phyloP scores from a whole-genome alignment of 2,329 filamentous ascomycete genomes.

The Nannizzia gypsea region DNA sequence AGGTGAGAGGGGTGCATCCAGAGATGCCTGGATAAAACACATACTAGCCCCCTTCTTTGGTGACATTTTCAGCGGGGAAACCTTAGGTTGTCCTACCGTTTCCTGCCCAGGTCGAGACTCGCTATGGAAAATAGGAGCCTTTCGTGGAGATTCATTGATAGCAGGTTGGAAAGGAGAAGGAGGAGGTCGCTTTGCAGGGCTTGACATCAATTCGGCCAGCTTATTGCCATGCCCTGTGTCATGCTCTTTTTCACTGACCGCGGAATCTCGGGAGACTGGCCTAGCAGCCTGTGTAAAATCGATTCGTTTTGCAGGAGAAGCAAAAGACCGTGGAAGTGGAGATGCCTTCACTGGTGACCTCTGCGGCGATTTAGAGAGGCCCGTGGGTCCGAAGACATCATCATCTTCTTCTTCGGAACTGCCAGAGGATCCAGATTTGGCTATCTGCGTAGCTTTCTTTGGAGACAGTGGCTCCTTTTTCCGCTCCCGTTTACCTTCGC shows the following conservation, averaged over 20 bases:
- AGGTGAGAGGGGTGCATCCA: slow-evolving; percentile 25
- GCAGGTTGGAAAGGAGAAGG: slow-evolving; percentile 34
- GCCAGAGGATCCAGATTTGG: slow-evolving; percentile 29
- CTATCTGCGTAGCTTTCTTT: slow-evolving; percentile 38
- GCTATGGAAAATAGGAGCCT: slow-evolving; percentile 20
- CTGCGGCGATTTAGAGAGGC: slow-evolving; percentile 21
- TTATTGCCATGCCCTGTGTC: neutral
- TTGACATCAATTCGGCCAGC: slow-evolving; percentile 26
- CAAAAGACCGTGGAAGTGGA: slow-evolving; percentile 17
- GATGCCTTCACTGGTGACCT: slow-evolving; percentile 26
- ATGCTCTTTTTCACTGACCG: neutral
- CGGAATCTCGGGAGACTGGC: neutral
- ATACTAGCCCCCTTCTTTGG: slow-evolving; percentile 32
- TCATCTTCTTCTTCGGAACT: slow-evolving; percentile 27
- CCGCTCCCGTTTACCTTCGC: slow-evolving; percentile 11
- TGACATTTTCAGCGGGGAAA: slow-evolving; percentile 33
- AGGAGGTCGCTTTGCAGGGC: slow-evolving; percentile 35
- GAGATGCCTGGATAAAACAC: slow-evolving; percentile 25
- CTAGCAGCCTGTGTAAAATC: slow-evolving; percentile 19
- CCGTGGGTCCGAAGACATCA: slow-evolving; percentile 33
- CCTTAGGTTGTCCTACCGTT: slow-evolving; percentile 1
- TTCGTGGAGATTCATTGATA: slow-evolving; percentile 32
- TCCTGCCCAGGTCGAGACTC: slow-evolving; percentile 12
- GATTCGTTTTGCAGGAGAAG: slow-evolving; percentile 30
- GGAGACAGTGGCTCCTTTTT: slow-evolving; percentile 34